Evolutionary conservation across 495 filamentous ascomycete species (phyloP), one percentile per base, ranked within the genome.

Genomic region (Aspergillus ellipticus): DNA sequence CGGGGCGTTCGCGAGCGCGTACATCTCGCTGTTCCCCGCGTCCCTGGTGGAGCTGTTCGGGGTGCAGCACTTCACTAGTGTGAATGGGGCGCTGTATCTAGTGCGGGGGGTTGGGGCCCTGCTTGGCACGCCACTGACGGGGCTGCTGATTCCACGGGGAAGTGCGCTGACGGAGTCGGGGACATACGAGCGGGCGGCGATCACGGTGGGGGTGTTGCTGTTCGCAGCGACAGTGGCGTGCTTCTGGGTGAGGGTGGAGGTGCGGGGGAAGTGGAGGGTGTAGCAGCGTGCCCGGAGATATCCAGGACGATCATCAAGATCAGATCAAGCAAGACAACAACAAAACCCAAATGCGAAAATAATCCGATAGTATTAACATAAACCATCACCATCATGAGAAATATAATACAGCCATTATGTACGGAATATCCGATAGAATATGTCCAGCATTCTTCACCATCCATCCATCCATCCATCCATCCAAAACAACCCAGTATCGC

Each of bases 41-140:
- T 74, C 78, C 8, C 69, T 82, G 46, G 76, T 77, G 29, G 82
- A 85, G 55, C 71, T 85, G 9, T 85, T 84, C 58, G 79, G 81
- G 2, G 80, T 83, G 13, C 73, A 79, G 54, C 74, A 79, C 19
- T 85, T 82, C 55, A 81, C 80, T 0, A 79, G 78, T 1, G 81
- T 85, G 0, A 85, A 82, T 56, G 78, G 79, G 0, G 82, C 82
- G 22, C 70, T 85, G 22, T 78, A 82, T 51, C 76, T 84, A 16
- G 69, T 84, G n/a, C 66, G 79, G 45, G 82, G 80, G 3, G 59
- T 79, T 15, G 81, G 79, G 1, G 79, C 79, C 4, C 70, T 83
- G 50, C 72, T 82, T 51, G 81, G 81, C 4, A 79, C 76, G 35
- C 82, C 81, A 2, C 57, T 75, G 31, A 73, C 65, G 9, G 73